phyloP scores from a whole-genome alignment of 2,329 filamentous ascomycete genomes.

The Seiridium unicorne region DNA sequence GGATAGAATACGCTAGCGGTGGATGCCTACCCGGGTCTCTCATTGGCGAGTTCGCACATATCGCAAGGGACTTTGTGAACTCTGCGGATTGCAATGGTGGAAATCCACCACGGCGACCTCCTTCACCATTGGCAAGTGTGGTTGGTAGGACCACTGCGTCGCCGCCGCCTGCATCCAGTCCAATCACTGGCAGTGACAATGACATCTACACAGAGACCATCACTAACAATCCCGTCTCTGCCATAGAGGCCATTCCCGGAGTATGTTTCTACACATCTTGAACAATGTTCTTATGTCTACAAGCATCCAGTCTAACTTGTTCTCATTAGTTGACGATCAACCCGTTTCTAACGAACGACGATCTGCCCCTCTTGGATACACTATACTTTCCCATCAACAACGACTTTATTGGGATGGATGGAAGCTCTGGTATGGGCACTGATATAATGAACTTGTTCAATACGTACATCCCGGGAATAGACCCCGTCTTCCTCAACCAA shows the following conservation, averaged over 20 bases:
- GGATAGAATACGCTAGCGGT: slow-evolving; percentile 36
- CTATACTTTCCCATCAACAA: slow-evolving; percentile 15
- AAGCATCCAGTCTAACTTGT: not conserved
- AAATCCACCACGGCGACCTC: not conserved
- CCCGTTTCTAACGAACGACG: slow-evolving; percentile 1
- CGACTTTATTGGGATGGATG: slow-evolving; percentile 8
- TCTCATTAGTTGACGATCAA: not conserved
- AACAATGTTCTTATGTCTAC: not conserved
- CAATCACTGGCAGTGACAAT: not conserved
- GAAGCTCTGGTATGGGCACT: slow-evolving; percentile 15
- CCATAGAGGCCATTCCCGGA: not conserved
- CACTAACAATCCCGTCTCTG: not conserved
- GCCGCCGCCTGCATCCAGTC: not conserved
- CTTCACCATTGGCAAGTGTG: not conserved
- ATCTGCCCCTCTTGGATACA: slow-evolving; percentile 3
- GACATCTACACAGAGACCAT: not conserved
- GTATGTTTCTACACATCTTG: not conserved
- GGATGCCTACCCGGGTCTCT: slow-evolving; percentile 34
- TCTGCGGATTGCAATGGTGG: slow-evolving; percentile 12
- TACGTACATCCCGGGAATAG: slow-evolving; percentile 19
- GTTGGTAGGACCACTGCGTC: not conserved
- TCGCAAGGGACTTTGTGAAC: slow-evolving; percentile 38
- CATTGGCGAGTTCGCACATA: slow-evolving; percentile 37
- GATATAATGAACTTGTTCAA: slow-evolving; percentile 25
- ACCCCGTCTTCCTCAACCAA: slow-evolving; percentile 15